phyloP scores from a whole-genome alignment of 208 protist species.

The Crithidia sp. region DNA sequence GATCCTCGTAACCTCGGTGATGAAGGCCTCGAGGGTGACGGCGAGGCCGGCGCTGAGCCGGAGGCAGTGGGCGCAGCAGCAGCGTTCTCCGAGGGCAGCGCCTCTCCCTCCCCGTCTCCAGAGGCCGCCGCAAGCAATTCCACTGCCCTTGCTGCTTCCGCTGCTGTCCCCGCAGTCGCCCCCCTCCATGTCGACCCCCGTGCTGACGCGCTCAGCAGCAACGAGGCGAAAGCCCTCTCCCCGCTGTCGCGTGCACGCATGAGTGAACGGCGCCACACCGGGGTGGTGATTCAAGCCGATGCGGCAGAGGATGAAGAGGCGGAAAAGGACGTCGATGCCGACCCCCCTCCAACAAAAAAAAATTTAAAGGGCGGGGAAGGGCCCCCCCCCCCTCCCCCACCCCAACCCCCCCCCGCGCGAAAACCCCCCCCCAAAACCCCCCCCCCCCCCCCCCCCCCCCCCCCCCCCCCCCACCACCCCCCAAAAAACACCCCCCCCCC shows the following conservation, averaged over 20 bases:
- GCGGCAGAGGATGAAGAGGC: constrained; percentile 10
- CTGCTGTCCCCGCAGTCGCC: too few relatives aligned
- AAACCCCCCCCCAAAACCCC: background rate
- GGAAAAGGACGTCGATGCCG: constrained; percentile 13
- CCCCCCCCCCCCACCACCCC: too few relatives aligned
- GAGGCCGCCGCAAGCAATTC: background rate
- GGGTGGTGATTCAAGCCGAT: constrained; percentile 13
- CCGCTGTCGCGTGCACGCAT: background rate
- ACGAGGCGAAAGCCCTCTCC: background rate
- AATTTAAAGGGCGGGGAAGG: too few relatives aligned
- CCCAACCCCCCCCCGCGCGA: too few relatives aligned
- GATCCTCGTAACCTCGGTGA: constrained; percentile 29
- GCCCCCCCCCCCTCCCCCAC: too few relatives aligned
- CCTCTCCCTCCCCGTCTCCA: constrained; percentile 12
- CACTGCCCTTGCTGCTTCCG: background rate
- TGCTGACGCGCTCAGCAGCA: background rate
- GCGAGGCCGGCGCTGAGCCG: background rate
- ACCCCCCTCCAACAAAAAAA: too few relatives aligned
- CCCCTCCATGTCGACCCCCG: background rate
- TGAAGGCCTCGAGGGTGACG: constrained; percentile 15
- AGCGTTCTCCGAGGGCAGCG: background rate
- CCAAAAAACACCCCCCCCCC: too few relatives aligned
- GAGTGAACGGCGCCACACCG: constrained; percentile 15
- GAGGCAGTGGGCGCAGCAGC: background rate
- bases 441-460: too few relatives aligned